phyloP scores from a whole-genome alignment of 1,284 basidiomycete genomes.

The Nidula niveotomentosa region DNA sequence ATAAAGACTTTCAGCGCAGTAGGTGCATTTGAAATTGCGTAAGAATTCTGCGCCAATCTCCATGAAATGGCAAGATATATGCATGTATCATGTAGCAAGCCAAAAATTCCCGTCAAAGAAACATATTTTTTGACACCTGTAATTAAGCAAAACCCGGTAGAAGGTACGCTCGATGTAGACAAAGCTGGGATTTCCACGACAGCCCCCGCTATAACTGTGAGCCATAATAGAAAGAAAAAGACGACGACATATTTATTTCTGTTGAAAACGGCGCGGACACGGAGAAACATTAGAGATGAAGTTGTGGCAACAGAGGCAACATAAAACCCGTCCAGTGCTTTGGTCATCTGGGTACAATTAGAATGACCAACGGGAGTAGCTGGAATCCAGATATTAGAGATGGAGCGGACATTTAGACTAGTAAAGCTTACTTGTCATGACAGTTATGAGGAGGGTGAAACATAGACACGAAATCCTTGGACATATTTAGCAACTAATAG shows the following conservation, averaged over 20 bases:
- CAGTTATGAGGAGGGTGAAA: no score
- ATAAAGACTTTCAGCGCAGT: background rate
- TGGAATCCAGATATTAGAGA: no score
- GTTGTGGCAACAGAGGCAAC: background rate
- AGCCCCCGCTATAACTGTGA: background rate
- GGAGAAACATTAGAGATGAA: conserved; percentile 3
- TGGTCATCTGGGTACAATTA: no score
- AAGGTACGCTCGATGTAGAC: background rate
- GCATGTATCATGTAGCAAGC: background rate
- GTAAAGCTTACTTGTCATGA: no score
- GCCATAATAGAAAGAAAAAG: conserved; percentile 1
- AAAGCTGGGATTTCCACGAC: background rate
- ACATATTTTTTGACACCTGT: background rate
- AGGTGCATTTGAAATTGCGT: background rate
- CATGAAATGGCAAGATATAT: background rate
- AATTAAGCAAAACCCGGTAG: background rate
- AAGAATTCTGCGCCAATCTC: background rate
- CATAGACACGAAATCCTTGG: no score
- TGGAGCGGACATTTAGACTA: no score
- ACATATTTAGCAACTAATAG: no score
- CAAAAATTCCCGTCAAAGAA: background rate
- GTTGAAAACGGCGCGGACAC: conserved; percentile 2
- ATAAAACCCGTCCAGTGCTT: no score
- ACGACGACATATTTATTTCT: background rate
- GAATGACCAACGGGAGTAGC: no score